Evolutionary conservation across 805 yeast species (phyloP).

Genomic region (Barnettozyma wickerhamii): DNA sequence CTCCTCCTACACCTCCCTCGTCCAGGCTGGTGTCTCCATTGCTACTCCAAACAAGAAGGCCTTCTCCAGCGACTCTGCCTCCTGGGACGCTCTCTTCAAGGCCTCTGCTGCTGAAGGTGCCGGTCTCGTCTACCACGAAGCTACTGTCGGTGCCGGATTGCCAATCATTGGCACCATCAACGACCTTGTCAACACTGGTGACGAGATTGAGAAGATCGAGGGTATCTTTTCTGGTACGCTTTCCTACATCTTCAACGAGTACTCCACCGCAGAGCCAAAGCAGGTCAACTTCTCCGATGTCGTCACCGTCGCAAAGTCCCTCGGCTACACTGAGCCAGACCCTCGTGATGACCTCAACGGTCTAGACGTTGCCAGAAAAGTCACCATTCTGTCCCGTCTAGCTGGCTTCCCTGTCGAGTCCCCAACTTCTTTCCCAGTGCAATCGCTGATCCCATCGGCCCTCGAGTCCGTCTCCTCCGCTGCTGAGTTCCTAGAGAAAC

Average conservation of each 20-base stretch:
- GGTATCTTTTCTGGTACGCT: conserved; percentile 96
- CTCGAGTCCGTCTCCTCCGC: conserved; percentile 71
- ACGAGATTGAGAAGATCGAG: conserved; percentile 83
- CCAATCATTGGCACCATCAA: conserved; percentile 87
- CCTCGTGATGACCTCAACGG: conserved; percentile 99
- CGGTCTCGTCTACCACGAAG: conserved; percentile 90
- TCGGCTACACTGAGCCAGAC: conserved; percentile 98
- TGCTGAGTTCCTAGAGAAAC: conserved; percentile 71
- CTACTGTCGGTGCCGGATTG: conserved; percentile 98
- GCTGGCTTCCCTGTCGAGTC: conserved; percentile 82
- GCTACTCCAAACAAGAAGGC: conserved; percentile 99
- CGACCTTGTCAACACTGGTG: conserved; percentile 91
- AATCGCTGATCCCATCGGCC: conserved; percentile 84
- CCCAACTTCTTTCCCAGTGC: conserved; percentile 91
- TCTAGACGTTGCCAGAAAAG: conserved; percentile 97
- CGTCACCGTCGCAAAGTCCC: conserved; percentile 79
- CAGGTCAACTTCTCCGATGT: conserved; percentile 82
- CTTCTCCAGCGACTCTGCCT: conserved; percentile 67
- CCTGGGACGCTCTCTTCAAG: conserved; percentile 74
- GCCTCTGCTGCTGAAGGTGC: conserved; percentile 46
- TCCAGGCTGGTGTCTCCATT: conserved; percentile 76
- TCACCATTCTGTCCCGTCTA: conserved; percentile 90
- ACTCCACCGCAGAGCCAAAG: conserved; percentile 62
- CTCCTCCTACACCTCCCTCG: conserved; percentile 66
- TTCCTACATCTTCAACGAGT: conserved; percentile 92